A percentile compares a stretch with the other conserved stretches of the same genome.
These are phyloP conservation scores for Trichoderma lentiforme DNA, from an alignment of 2,329 filamentous ascomycete species.

Conservation along the genomic window DNA sequence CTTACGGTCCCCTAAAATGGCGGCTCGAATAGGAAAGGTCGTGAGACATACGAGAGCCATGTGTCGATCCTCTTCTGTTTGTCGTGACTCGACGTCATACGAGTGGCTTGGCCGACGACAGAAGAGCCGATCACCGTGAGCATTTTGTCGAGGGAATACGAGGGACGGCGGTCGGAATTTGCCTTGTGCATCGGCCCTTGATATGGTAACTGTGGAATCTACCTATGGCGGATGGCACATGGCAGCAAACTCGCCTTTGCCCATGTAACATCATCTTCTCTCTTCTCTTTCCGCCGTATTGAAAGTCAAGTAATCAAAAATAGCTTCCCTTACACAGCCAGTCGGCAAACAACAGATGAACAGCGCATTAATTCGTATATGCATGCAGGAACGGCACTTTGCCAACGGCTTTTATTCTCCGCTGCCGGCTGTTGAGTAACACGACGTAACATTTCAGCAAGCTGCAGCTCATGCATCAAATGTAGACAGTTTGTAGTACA, in stretches of 20 bases:
- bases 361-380: neutral
- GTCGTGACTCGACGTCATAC: neutral
- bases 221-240: neutral
- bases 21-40: neutral
- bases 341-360: neutral
- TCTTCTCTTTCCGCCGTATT: neutral
- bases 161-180: neutral
- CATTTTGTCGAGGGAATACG: neutral
- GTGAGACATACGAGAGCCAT: slow-evolving; percentile 6
- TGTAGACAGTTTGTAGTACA: neutral
- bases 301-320: neutral
- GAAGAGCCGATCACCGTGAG: slow-evolving; percentile 2
- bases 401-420: neutral
- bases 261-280: neutral
- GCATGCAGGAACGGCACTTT: slow-evolving; percentile 11
- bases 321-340: neutral
- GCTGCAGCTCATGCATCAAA: neutral
- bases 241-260: neutral
- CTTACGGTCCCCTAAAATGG: neutral
- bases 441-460: neutral
- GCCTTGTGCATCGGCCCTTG: neutral
- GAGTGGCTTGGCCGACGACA: neutral
- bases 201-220: neutral
- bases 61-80: neutral
- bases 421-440: neutral